A percentile compares a stretch with the other conserved stretches of the same genome.
Evolutionary conservation across 345 rosid genomes (phyloP).

Genomic region (Euclidium syriacum): DNA sequence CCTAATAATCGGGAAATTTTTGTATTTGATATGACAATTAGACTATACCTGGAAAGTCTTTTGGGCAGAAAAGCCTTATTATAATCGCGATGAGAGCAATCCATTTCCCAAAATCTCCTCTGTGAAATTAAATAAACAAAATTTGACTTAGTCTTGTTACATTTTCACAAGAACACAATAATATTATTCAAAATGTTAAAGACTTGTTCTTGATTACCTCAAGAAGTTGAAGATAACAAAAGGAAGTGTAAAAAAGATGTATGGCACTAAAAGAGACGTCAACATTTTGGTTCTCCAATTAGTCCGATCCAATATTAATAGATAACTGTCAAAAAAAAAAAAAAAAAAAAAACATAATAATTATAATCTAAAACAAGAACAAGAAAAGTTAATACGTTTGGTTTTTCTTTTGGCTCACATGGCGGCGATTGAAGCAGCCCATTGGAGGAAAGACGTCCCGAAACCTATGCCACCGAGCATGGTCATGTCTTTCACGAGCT

Average conservation of each 20-base stretch:
- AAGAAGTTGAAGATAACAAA: conserved; percentile 55
- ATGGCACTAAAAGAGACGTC: conserved; percentile 80
- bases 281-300: conserved; percentile 96
- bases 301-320: conserved; percentile 85
- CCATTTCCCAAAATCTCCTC: conserved; percentile 91
- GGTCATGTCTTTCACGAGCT: conserved; percentile 46
- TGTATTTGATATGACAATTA: no score
- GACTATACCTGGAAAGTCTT: conserved; percentile 67
- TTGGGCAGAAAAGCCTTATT: conserved; percentile 71
- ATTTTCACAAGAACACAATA: background rate
- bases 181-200: background rate
- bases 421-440: conserved; percentile 83
- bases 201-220: conserved; percentile 43
- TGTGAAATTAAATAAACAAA: conserved; percentile 41
- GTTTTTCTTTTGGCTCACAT: conserved; percentile 41
- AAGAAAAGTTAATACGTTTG: background rate
- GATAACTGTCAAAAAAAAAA: conserved; percentile 44
- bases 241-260: conserved; percentile 85
- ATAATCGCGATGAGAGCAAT: conserved; percentile 71
- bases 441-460: conserved; percentile 77
- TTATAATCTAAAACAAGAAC: background rate
- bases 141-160: background rate
- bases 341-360: background rate
- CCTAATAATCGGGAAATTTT: no score
- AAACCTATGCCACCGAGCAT: conserved; percentile 67